A percentile compares a stretch with the other conserved stretches of the same genome.
Conservation (phyloP, 805 yeast species). For the Tetrapisispora pingtungensis region DNA sequence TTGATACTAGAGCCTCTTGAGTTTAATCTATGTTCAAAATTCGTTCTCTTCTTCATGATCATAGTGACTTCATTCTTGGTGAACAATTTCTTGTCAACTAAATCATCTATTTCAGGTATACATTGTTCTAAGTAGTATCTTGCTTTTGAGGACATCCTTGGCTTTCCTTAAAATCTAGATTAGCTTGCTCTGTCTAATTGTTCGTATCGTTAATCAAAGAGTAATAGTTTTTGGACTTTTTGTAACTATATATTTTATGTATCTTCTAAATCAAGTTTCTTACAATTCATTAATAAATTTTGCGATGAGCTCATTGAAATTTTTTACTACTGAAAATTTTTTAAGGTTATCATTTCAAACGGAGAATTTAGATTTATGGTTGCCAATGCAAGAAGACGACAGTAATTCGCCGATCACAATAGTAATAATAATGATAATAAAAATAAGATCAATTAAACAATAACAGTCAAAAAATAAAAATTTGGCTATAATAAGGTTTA, state of each 20-base stretch:
- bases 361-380: not conserved
- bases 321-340: not conserved
- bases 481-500: too few relatives aligned
- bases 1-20: constrained; percentile 72
- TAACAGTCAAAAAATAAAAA: too few relatives aligned
- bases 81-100: constrained; percentile 71
- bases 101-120: constrained; percentile 87
- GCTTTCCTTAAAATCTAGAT: not conserved
- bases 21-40: constrained; percentile 81
- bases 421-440: too few relatives aligned
- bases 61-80: constrained; percentile 69
- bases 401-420: too few relatives aligned
- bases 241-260: too few relatives aligned
- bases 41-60: constrained; percentile 89
- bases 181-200: too few relatives aligned
- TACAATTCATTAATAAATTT: not conserved
- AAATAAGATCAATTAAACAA: too few relatives aligned
- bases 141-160: constrained; percentile 39
- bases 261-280: not conserved
- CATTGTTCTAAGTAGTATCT: constrained; percentile 54
- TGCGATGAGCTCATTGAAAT: constrained; percentile 2
- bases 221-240: too few relatives aligned
- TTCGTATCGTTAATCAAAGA: too few relatives aligned
- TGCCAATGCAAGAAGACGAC: not conserved
- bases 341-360: not conserved